Conservation (phyloP, 371 early-diverging fungal genomes). For the Rhizopus stolonifer region DNA sequence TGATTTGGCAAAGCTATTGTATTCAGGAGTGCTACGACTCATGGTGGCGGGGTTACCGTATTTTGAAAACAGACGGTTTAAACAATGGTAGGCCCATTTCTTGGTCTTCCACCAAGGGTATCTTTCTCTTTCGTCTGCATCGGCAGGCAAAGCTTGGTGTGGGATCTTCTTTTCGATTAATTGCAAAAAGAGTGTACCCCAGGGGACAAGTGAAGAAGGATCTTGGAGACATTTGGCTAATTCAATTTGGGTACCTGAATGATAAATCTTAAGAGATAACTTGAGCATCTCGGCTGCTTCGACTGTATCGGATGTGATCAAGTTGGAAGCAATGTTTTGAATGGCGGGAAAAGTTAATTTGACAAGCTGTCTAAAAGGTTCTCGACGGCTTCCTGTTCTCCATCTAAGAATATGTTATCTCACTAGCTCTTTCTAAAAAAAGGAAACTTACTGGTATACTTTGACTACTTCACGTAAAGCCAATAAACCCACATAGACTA, state of each 20-base stretch:
- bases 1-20: constrained; percentile 70
- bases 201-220: constrained; percentile 68
- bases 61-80: constrained; percentile 77
- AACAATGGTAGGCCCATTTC: constrained; percentile 88
- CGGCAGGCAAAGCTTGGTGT: constrained; percentile 49
- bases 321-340: constrained; percentile 63
- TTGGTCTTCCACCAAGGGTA: constrained; percentile 90
- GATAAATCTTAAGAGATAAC: constrained; percentile 77
- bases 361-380: constrained; percentile 67
- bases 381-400: constrained; percentile 55
- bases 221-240: constrained; percentile 71
- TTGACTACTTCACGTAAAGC: constrained; percentile 80
- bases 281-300: constrained; percentile 87
- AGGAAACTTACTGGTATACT: constrained; percentile 70
- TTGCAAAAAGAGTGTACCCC: constrained; percentile 85
- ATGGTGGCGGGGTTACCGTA: constrained; percentile 77
- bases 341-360: constrained; percentile 71
- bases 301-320: constrained; percentile 54
- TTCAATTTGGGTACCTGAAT: constrained; percentile 67
- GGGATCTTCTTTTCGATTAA: constrained; percentile 68
- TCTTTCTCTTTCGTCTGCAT: constrained; percentile 65
- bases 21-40: constrained; percentile 47
- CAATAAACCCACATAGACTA: constrained; percentile 76
- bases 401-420: constrained; percentile 38
- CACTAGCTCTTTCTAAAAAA: not conserved